These are phyloP conservation scores for Cotoneaster glaucophyllus DNA, from an alignment of 306 rosid genomes.

Conservation along the genomic window DNA sequence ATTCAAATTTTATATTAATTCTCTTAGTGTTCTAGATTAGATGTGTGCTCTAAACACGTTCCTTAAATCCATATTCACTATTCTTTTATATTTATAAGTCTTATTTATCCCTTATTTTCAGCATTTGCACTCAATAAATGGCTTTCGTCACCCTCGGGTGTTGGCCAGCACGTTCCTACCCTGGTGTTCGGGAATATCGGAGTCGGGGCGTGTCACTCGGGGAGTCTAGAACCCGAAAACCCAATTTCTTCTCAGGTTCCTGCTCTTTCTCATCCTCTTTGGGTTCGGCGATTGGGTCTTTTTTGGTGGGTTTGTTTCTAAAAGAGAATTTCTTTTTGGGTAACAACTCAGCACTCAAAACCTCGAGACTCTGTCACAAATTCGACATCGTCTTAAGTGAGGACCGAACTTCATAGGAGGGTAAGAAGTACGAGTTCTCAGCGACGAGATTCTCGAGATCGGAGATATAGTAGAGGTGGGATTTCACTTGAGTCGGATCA, in stretches of 20 bases:
- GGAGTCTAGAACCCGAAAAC: slow-evolving; percentile 35
- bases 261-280: slow-evolving; percentile 21
- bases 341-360: slow-evolving; percentile 34
- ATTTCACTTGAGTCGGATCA: slow-evolving; percentile 38
- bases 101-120: too few species aligned
- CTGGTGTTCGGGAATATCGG: too few species aligned
- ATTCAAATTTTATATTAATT: too few species aligned
- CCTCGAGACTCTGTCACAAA: slow-evolving; percentile 44
- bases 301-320: slow-evolving; percentile 48
- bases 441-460: slow-evolving; percentile 79
- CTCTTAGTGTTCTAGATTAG: too few species aligned
- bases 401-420: slow-evolving; percentile 57
- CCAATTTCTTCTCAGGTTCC: slow-evolving; percentile 10
- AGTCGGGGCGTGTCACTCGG: too few species aligned
- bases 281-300: slow-evolving; percentile 19
- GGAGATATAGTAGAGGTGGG: slow-evolving; percentile 43
- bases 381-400: slow-evolving; percentile 64
- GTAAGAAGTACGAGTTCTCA: slow-evolving; percentile 65
- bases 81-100: too few species aligned
- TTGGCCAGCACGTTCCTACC: too few species aligned
- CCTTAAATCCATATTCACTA: too few species aligned
- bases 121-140: too few species aligned
- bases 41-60: too few species aligned
- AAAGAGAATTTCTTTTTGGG: slow-evolving; percentile 79
- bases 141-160: too few species aligned